These are phyloP conservation scores for Yamadazyma laniorum DNA, from an alignment of 805 yeast genomes.

Conservation along the genomic window DNA sequence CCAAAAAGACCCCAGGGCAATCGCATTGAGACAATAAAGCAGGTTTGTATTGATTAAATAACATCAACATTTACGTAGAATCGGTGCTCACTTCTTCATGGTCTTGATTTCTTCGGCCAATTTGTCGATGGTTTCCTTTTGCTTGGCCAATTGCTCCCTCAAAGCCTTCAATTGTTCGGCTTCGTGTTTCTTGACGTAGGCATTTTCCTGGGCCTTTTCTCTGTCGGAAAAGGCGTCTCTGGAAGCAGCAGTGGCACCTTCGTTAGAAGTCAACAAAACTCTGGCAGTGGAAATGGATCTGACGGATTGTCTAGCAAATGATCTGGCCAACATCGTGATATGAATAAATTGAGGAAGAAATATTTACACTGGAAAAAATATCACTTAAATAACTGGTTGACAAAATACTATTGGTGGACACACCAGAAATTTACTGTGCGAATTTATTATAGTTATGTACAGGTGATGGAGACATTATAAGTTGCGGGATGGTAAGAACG, in stretches of 20 bases:
- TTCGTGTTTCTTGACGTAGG: slow-evolving; percentile 84
- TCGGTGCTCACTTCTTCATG: slow-evolving; percentile 44
- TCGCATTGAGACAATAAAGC: no score
- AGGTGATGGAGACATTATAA: slow-evolving; percentile 22
- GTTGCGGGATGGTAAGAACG: slow-evolving; percentile 41
- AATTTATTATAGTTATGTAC: neutral
- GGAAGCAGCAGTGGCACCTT: slow-evolving; percentile 21
- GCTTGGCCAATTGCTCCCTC: slow-evolving; percentile 74
- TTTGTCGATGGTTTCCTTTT: slow-evolving; percentile 55
- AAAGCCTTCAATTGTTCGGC: slow-evolving; percentile 78
- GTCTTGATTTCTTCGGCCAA: slow-evolving; percentile 50
- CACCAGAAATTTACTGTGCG: slow-evolving; percentile 2
- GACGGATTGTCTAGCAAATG: slow-evolving; percentile 18
- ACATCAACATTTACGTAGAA: no score
- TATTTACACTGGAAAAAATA: no score
- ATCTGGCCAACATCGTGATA: slow-evolving; percentile 15
- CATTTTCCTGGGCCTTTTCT: slow-evolving; percentile 89
- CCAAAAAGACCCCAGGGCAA: no score
- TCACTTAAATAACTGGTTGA: neutral
- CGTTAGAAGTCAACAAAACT: slow-evolving; percentile 20
- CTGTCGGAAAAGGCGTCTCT: slow-evolving; percentile 58
- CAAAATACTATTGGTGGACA: slow-evolving; percentile 6
- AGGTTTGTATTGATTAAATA: no score
- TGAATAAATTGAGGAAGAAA: slow-evolving; percentile 1
- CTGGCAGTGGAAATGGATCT: slow-evolving; percentile 33